Base-by-base conservation (phyloP, 108 stramenopile genomes). In the Epipyxis sp. region DNA sequence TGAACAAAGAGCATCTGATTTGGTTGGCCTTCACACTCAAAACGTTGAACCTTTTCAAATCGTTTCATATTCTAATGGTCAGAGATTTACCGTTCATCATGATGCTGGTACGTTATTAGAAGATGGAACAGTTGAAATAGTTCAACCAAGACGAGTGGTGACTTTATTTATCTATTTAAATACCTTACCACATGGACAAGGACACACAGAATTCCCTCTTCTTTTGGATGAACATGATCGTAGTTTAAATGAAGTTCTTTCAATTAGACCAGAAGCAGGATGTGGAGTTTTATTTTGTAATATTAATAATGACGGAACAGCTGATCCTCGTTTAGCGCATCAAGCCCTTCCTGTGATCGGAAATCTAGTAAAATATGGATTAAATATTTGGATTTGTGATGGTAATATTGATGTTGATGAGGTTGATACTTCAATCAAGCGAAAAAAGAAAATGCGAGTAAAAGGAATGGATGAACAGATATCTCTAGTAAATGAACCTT, bases 141-240 rank as follows among this genome's bases (percentile, higher is more conserved):
- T 78, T 32, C 34, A 42, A 35, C 77, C 77, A 30, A 10, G 44
- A 16, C 61, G 77, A 32, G 30, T 59, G 1, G 20, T 78, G 16
- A 78, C 77, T 59, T 78, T 78, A 16, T 78, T 78, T 39, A 37
- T 78, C 67, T 78, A 78, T n/a, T n/a, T 78, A 13, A 78, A 78
- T 61, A 37, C 59, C 41, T 25, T 78, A 62, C 77, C 77, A 1
- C 35, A 32, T 37, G 77, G 77, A 20, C 61, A 59, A 25, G 77
- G 77, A 0, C 54, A 59, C 16, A 78, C 77, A 20, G 67, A 30
- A 16, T 78, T 78, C 39, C 77, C 77, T 1, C 42, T 37, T 30
- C 77, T 78, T 10, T 20, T 32, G 16, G 40, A 34, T 45, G 71
- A 57, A 20, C 65, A 43, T n/a, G n/a, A n/a, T n/a, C n/a, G n/a